Evolutionary conservation across 2,329 filamentous ascomycete genomes (phyloP), one percentile per base, ranked within the genome.

Genomic region (Leptosphaerulina australis): DNA sequence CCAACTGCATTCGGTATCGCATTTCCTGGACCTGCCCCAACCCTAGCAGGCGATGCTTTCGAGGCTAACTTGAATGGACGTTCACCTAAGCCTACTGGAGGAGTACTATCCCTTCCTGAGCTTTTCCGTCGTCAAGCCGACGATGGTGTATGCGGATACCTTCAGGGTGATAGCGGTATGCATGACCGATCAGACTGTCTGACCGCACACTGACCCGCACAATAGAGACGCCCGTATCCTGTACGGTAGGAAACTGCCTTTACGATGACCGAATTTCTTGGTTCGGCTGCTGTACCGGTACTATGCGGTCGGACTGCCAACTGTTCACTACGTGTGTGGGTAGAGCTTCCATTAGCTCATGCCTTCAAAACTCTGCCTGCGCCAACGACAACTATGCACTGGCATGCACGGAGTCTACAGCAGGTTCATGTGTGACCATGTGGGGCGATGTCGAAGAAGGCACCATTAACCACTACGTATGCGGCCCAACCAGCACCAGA

Each of bases 261-360:
- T 59, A 50, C 33, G 53, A 57, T n/a, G 29, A 51, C 9, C 17
- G 29, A 5, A 11, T 50, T 12, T 49, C 44, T 3, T 62, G 59
- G 59, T 59, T 62, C 31, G 59, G 59, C n/a, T 62, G 59, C 52
- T 62, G 59, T 40, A 44, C 49, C 6, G 53, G 41, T n/a, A 51
- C 43, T 12, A 18, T 4, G n/a, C 26, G 21, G 9, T 40, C 45
- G 5, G 44, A 44, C 35, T 58, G 52, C 36, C 25, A 50, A 20
- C 29, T 54, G 5, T 49, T 49, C 26, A 60, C 58, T 2, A 50
- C 44, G 9, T 60, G 58, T 28, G 43, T 60, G n/a, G 51, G 40
- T 7, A 53, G 50, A 3, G 48, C 58, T 2, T 46, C 40, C n/a
- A 31, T 56, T 14, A 44, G 37, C 9, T 35, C 44, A 3, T 60